These are phyloP conservation scores for Sodiomyces alkalinus DNA, from an alignment of 2,329 filamentous ascomycete species.

Conservation along the genomic window DNA sequence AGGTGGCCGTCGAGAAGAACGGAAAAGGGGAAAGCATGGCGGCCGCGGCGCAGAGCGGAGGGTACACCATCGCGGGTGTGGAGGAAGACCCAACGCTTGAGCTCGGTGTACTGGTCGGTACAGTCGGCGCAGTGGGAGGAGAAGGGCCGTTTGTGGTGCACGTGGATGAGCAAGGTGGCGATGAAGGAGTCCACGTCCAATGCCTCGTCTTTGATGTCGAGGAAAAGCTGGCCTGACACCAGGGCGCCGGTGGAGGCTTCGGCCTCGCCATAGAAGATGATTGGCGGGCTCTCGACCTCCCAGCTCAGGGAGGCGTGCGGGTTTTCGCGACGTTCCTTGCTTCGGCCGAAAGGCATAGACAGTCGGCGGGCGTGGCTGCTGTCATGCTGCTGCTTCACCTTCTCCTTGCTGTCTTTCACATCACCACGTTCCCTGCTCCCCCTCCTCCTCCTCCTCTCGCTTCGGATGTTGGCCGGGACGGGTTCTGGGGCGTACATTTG, in stretches of 20 bases:
- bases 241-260: slow-evolving; percentile 69
- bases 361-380: slow-evolving; percentile 23
- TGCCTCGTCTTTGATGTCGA: slow-evolving; percentile 52
- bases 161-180: slow-evolving; percentile 55
- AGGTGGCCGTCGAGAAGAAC: slow-evolving; percentile 72
- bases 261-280: slow-evolving; percentile 66
- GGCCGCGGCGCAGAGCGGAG: slow-evolving; percentile 33
- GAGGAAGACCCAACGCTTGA: slow-evolving; percentile 70
- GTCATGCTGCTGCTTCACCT: slow-evolving; percentile 3
- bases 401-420: slow-evolving; percentile 1
- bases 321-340: slow-evolving; percentile 23
- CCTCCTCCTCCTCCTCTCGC: too few species aligned
- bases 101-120: slow-evolving; percentile 51
- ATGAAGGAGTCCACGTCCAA: slow-evolving; percentile 49
- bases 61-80: slow-evolving; percentile 29
- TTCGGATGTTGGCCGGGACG: slow-evolving; percentile 6
- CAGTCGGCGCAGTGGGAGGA: slow-evolving; percentile 67
- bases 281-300: slow-evolving; percentile 71
- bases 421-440: not conserved
- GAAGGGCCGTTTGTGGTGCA: slow-evolving; percentile 70
- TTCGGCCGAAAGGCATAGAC: slow-evolving; percentile 21
- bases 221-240: slow-evolving; percentile 66
- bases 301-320: slow-evolving; percentile 30
- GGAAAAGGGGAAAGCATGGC: slow-evolving; percentile 77
- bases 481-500: slow-evolving; percentile 6